Percentiles rank a stretch among this genome's conserved stretches.
Evolutionary conservation across 768 basidiomycete species (phyloP).

Genomic region (Kwoniella heveanensis): DNA sequence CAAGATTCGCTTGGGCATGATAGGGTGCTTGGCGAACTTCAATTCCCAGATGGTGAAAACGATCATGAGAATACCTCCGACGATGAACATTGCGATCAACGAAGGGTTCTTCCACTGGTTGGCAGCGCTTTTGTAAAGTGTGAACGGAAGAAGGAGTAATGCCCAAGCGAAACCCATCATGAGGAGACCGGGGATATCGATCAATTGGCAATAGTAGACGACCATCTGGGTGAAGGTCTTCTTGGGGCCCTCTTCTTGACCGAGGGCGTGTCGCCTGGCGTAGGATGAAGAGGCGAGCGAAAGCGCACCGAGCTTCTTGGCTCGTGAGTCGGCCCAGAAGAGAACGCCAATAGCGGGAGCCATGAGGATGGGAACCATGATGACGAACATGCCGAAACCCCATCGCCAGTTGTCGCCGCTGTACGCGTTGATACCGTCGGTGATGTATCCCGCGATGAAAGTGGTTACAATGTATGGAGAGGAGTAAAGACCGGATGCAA

Average conservation of each 20-base stretch:
- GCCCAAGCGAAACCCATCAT: constrained; percentile 48
- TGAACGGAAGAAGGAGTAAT: constrained; percentile 45
- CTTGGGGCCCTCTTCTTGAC: constrained; percentile 5
- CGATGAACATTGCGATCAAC: constrained; percentile 60
- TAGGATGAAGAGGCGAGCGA: constrained; percentile 44
- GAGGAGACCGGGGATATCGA: constrained; percentile 48
- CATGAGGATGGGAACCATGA: constrained; percentile 41
- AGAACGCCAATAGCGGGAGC: constrained; percentile 39
- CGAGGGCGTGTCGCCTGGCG: constrained; percentile 25
- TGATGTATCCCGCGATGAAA: constrained; percentile 40
- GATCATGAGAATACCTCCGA: constrained; percentile 60
- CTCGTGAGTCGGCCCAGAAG: constrained; percentile 34
- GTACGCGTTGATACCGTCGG: constrained; percentile 22
- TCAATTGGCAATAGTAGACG: constrained; percentile 27
- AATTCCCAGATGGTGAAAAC: constrained; percentile 55
- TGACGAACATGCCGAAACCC: constrained; percentile 47
- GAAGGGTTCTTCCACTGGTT: constrained; percentile 43
- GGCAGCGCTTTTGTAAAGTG: constrained; percentile 42
- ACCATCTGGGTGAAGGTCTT: constrained; percentile 22
- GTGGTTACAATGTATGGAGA: constrained; percentile 41
- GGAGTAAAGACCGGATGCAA: constrained; percentile 37
- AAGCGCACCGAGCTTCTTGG: constrained; percentile 37
- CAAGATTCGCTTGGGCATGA: constrained; percentile 56
- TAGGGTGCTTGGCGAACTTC: constrained; percentile 54
- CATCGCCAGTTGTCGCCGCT: constrained; percentile 42